Evolutionary conservation across 148 eudicot species (phyloP), one percentile per base, ranked within the genome.

Genomic region (Spergularia bocconei): DNA sequence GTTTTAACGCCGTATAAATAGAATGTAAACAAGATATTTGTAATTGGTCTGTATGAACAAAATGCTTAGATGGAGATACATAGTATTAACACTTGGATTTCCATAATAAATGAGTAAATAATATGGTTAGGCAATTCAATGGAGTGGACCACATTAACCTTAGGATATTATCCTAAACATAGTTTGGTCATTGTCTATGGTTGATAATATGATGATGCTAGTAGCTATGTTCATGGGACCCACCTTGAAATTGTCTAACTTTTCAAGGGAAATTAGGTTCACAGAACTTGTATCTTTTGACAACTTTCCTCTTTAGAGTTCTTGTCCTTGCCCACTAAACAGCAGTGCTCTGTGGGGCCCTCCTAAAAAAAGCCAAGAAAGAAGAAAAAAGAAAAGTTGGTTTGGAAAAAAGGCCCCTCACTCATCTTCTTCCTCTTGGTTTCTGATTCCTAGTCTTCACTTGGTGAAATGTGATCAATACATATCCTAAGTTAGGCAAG

Each of bases 191-290:
- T 63, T 77, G 65, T 81, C 73, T 57, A 70, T 70, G 65, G 75
- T 75, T 64, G 65, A 5, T 11, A 17, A 8, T 6, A 67, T 72
- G 64, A 71, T 76, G 66, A 21, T 75, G n/a, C 71, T 60, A 69
- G 61, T 56, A 60, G 33, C 58, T 63, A 63, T 19, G 38, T 68
- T 69, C 64, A 11, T 13, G 23, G 38, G 70, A 10, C 78, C 78
- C 48, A 23, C 72, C 33, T 51, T 72, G 60, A 51, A 66, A 20
- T 59, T 81, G 80, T 81, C 81, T 56, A 81, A 20, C 75, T 73
- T 73, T 77, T 48, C 19, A 73, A 61, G 48, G 84, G 77, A 81
- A 81, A 67, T 77, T 81, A 63, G 84, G 84, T 77, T 81, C 84
- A 69, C 75, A 77, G 60, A 81, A 81, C 71, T 81, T 76, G 65